Conservation (phyloP, 306 rosid species). For the Sphenostylis stenocarpa region DNA sequence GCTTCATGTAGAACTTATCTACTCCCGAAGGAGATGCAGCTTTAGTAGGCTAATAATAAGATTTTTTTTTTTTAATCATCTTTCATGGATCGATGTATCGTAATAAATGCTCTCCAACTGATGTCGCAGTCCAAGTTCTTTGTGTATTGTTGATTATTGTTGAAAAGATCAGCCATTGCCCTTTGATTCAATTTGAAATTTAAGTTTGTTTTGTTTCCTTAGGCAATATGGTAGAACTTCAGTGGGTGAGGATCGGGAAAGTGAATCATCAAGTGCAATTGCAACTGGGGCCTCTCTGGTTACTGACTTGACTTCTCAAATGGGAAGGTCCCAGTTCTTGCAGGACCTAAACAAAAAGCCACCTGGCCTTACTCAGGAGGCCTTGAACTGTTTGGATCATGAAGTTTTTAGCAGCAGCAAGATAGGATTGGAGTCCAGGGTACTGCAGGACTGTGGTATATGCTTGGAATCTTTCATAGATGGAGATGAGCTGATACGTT, state of each 20-base stretch:
- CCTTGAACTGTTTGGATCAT: slow-evolving; percentile 50
- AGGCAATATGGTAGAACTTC: slow-evolving; percentile 45
- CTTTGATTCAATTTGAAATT: slow-evolving; percentile 7
- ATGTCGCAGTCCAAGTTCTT: neutral
- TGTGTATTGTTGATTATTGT: neutral
- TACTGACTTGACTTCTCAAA: slow-evolving; percentile 49
- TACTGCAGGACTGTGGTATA: slow-evolving; percentile 70
- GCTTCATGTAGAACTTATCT: slow-evolving; percentile 11
- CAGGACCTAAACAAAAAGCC: slow-evolving; percentile 57
- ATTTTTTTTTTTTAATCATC: neutral
- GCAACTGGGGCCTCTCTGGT: slow-evolving; percentile 27
- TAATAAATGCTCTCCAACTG: neutral
- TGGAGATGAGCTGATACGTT: slow-evolving; percentile 62
- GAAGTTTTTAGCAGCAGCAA: slow-evolving; percentile 51
- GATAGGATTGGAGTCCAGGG: slow-evolving; percentile 30
- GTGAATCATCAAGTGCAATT: slow-evolving; percentile 38
- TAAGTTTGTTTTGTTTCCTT: slow-evolving; percentile 1
- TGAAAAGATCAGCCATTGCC: slow-evolving; percentile 9
- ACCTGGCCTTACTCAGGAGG: slow-evolving; percentile 74
- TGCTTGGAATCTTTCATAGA: slow-evolving; percentile 71
- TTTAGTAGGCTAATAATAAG: neutral
- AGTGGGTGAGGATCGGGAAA: slow-evolving; percentile 31
- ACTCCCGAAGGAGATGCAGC: neutral
- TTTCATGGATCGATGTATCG: neutral
- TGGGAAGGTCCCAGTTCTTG: slow-evolving; percentile 47